Evolutionary conservation across 2,329 filamentous ascomycete species (phyloP), one percentile per base, ranked within the genome.

Genomic region (Pseudocercospora musae): DNA sequence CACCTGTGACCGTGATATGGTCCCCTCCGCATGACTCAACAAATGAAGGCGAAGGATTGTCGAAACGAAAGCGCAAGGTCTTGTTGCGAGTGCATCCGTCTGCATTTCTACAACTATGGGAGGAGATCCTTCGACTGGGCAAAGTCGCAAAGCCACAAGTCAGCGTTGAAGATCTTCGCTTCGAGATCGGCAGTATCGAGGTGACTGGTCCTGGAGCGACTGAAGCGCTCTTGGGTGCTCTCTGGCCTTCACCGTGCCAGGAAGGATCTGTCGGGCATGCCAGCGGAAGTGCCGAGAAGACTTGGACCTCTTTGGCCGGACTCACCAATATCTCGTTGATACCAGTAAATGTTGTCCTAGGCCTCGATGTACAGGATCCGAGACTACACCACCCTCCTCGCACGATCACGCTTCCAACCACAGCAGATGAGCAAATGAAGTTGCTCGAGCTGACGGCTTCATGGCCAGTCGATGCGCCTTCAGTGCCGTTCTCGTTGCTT

Each of bases 51-150:
- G 73, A 69, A 31, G 64, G 69, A 2, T 67, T 68, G 37, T 67
- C 76, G 77, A 74, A 76, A 61, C 62, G 72, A 21, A 82, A 79
- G 69, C 80, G 81, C 56, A 83, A 82, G 64, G 73, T 91, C 0
- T 86, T 94, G 60, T 76, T 97, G 57, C 84, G 93, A 59, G 79
- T 94, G 1, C 94, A 98, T 74, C 95, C 95, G 1, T 89, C 92
- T 20, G 89, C 89, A 6, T 94, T 92, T 70, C 77, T 87, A 1
- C 84, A 90, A 68, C 75, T 88, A 0, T 92, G 90, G 80, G 80
- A 86, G 21, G 82, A 89, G 63, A 74, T 92, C 1, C 70, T 87
- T 15, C 79, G 80, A 2, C 75, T 87, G 1, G 79, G 80, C 18
- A 88, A 85, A 70, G 81, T 84, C 64, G 84, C 86, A 67, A 87